Evolutionary conservation across 352 stramenopile species (phyloP).

Genomic region (Saprolegnia diclina): DNA sequence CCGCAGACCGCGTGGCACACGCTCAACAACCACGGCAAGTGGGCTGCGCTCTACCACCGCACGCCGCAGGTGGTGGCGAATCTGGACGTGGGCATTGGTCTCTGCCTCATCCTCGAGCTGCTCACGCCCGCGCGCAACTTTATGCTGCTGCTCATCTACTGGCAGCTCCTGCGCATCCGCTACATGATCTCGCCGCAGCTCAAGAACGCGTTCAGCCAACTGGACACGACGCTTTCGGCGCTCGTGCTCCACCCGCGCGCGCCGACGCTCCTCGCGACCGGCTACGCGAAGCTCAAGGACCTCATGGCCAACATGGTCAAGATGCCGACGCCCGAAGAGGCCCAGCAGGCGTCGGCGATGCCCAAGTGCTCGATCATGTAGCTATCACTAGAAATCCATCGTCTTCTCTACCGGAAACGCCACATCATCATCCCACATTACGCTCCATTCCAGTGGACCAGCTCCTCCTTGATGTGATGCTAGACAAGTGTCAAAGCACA

Average conservation of each 20-base stretch:
- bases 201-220: slow-evolving; percentile 67
- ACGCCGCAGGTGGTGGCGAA: slow-evolving; percentile 70
- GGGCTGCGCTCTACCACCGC: slow-evolving; percentile 73
- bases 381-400: not conserved
- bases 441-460: too few relatives aligned
- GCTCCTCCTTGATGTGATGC: too few relatives aligned
- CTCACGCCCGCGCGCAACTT: slow-evolving; percentile 81
- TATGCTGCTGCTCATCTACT: slow-evolving; percentile 81
- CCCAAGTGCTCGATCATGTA: slow-evolving; percentile 28
- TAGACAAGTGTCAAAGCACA: too few relatives aligned
- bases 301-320: slow-evolving; percentile 55
- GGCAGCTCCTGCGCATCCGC: slow-evolving; percentile 84
- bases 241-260: slow-evolving; percentile 64
- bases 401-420: too few relatives aligned
- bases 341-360: not conserved
- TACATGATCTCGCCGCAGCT: slow-evolving; percentile 88
- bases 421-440: too few relatives aligned
- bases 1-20: slow-evolving; percentile 37
- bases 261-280: slow-evolving; percentile 41
- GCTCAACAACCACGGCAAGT: slow-evolving; percentile 59
- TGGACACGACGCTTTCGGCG: slow-evolving; percentile 58
- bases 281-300: slow-evolving; percentile 68
- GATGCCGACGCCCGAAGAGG: slow-evolving; percentile 21
- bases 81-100: slow-evolving; percentile 75
- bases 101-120: slow-evolving; percentile 76